Evolutionary conservation across 1,284 basidiomycete genomes (phyloP), one percentile per base, ranked within the genome.

Genomic region (Pisolithus thermaeus): DNA sequence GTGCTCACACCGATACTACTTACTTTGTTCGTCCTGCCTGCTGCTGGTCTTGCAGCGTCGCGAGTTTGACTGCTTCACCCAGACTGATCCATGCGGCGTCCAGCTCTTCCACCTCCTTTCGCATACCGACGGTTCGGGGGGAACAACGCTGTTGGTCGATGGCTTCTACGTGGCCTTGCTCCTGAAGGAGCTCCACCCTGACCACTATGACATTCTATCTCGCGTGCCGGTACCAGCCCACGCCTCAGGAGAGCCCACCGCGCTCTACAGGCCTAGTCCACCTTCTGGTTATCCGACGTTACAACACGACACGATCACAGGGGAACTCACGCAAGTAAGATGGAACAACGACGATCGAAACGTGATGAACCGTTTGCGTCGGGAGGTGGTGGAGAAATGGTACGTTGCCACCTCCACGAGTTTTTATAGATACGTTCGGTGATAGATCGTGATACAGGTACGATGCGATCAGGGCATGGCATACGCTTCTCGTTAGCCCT

Each of bases 301-400:
- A 0, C 73, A 76, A n/a, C 87, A 92, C 61, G 83, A 90, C 55
- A 58, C 67, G 1, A 53, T 68, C 2, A 77, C 77, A 5, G 84
- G 84, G 0, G 80, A 85, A 50, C 75, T 98, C 0, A 68, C 76
- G 1, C 84, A 92, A 57, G 86, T 97, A 12, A 72, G 95, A 40
- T 98, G 94, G 90, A 99, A 98, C 65, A 96, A 94, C 55, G 91
- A 96, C 60, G 96, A 99, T 67, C 74, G 96, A 45, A 92, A 90
- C 55, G 86, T 87, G 0, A 77, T 96, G 76, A 74, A 71, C 56
- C 69, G 77, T 61, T 52, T 92, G 60, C 74, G 75, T 7, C 70
- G 81, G 0, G 73, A 74, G 7, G 62, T 81, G 52, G 79, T 94
- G 3, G 84, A 87, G 59, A 72, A 77, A 46, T 94, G 90, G 90